Conservation (phyloP, 345 rosid genomes). For the Lumnitzera littorea region DNA sequence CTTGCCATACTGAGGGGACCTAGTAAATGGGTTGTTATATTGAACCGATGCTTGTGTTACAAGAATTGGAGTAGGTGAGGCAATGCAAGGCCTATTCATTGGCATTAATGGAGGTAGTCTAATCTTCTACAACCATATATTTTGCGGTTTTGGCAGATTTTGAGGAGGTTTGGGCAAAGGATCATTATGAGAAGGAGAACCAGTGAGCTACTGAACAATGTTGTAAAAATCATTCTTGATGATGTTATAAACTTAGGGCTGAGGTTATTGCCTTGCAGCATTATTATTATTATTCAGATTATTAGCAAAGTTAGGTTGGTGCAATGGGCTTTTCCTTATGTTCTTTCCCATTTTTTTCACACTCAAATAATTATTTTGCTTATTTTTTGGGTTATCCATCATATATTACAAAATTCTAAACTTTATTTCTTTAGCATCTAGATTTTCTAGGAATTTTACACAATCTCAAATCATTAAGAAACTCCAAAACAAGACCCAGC, state of each 20-base stretch:
- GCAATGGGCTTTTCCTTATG: conserved; percentile 79
- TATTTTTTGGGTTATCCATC: conserved; percentile 80
- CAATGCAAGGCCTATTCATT: conserved; percentile 45
- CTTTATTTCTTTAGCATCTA: background rate
- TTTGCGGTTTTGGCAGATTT: conserved; percentile 67
- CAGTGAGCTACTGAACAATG: conserved; percentile 85
- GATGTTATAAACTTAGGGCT: conserved; percentile 84
- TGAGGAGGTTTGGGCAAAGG: conserved; percentile 70
- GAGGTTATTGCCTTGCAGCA: conserved; percentile 62
- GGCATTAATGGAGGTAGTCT: conserved; percentile 75
- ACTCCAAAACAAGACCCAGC: background rate
- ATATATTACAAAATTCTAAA: conserved; percentile 3
- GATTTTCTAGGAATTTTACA: background rate
- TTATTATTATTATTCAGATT: conserved; percentile 21
- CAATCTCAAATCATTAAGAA: background rate
- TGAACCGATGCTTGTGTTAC: conserved; percentile 24
- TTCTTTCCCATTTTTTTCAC: conserved; percentile 81
- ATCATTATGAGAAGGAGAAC: conserved; percentile 71
- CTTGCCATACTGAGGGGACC: conserved; percentile 35
- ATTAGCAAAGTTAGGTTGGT: conserved; percentile 53
- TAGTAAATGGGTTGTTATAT: conserved; percentile 15
- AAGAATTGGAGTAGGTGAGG: conserved; percentile 26
- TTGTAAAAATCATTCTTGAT: conserved; percentile 85
- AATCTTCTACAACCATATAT: conserved; percentile 70
- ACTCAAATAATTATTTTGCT: conserved; percentile 66